Conservation (phyloP, 176 grass and related monocot species). For the Musa beccarii region DNA sequence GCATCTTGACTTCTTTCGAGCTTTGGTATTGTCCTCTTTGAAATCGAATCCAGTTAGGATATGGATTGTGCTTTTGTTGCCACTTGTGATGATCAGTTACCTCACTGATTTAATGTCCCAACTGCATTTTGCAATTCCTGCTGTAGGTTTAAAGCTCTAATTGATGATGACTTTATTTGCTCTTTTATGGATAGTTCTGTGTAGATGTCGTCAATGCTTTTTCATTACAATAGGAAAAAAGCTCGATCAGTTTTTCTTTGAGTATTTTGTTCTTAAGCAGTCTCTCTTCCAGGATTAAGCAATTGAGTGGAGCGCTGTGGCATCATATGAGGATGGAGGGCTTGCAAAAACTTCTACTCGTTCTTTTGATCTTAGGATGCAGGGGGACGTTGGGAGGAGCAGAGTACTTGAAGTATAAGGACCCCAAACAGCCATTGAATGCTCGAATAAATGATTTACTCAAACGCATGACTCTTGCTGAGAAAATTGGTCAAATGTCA, state of each 20-base stretch:
- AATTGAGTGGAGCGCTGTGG: neutral
- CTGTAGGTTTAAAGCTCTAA: neutral
- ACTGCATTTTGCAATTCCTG: neutral
- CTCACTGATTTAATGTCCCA: neutral
- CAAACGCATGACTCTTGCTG: neutral
- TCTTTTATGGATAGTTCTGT: neutral
- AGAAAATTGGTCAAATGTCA: constrained; percentile 2
- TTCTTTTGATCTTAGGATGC: neutral
- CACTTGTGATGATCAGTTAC: neutral
- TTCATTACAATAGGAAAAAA: neutral
- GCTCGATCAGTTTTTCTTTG: neutral
- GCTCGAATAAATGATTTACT: constrained; percentile 1
- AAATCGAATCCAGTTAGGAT: neutral
- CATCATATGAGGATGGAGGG: neutral
- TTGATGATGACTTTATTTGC: neutral
- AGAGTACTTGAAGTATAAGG: neutral
- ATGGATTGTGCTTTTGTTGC: neutral
- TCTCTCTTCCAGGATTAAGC: neutral
- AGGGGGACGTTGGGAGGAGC: neutral
- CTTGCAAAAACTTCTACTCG: neutral
- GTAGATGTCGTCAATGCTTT: neutral
- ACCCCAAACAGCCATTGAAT: neutral
- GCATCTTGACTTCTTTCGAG: neutral
- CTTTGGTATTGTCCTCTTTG: neutral
- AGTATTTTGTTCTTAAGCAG: neutral